phyloP scores from a whole-genome alignment of 2,329 filamentous ascomycete species.

The Venturiaceae sp. region DNA sequence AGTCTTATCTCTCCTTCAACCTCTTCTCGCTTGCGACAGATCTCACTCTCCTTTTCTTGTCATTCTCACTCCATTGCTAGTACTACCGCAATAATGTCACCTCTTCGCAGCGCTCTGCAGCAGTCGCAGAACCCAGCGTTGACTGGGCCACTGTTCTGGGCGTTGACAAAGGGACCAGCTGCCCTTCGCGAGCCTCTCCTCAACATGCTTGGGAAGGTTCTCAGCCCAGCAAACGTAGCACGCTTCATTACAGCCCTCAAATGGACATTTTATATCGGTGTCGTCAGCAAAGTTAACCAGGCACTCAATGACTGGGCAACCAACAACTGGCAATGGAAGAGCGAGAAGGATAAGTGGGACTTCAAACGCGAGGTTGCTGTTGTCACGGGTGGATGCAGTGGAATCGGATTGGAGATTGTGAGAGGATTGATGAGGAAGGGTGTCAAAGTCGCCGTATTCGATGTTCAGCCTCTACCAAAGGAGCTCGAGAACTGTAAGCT shows the following conservation, averaged over 20 bases:
- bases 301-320: conserved; percentile 18
- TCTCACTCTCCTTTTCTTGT: not conserved
- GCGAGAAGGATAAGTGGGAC: conserved; percentile 23
- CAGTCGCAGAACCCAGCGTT: conserved; percentile 17
- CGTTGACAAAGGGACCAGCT: conserved; percentile 21
- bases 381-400: conserved; percentile 24
- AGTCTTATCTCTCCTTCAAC: no score
- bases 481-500: conserved; percentile 17
- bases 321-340: conserved; percentile 26
- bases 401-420: conserved; percentile 27
- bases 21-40: not conserved
- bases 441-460: conserved; percentile 29
- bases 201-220: conserved; percentile 8
- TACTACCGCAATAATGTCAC: not conserved
- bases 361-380: conserved; percentile 26
- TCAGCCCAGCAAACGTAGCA: conserved; percentile 16
- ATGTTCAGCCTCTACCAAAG: conserved; percentile 23
- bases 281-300: conserved; percentile 17
- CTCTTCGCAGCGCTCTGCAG: not conserved
- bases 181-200: conserved; percentile 16
- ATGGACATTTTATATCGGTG: conserved; percentile 19
- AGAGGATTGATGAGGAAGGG: conserved; percentile 24
- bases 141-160: conserved; percentile 16
- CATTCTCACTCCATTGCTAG: not conserved
- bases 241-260: conserved; percentile 7